Evolutionary conservation across 108 stramenopile species (phyloP), one percentile per base, ranked within the genome.

Genomic region (Skeletonema marinoi): DNA sequence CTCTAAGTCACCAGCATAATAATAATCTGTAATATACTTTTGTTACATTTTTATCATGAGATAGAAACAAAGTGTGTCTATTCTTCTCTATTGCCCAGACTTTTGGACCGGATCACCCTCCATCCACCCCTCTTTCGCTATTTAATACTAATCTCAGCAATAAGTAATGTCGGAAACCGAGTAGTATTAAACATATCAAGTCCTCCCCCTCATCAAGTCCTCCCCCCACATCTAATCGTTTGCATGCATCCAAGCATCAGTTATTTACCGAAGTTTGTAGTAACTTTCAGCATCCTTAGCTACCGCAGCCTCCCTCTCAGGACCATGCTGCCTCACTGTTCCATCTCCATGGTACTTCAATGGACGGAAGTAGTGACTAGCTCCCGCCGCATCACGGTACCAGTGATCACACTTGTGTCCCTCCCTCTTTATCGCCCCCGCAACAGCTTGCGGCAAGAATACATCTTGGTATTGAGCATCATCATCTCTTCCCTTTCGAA

Each of bases 341-440:
- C 90, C 96, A 78, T 89, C 90, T 10, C 96, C 96, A 75, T 96
- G 96, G 75, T 91, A 97, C 75, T 90, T 93, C 48, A 95, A 74
- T 5, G 94, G 96, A 33, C 94, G 85, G 62, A 90, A 90, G 77
- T 96, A 96, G 67, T 94, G 93, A 73, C 86, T 88, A 25, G 87
- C 81, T 62, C 93, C 92, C 16, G 91, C 80, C 61, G 58, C 75
- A 9, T 70, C 64, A 17, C 95, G 83, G 56, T 92, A 63, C 94
- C 94, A 95, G 32, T 90, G 89, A 51, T 86, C 86, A 62, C 94
- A 95, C 70, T 84, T 80, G 21, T 68, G 75, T 42, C 91, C 88
- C 61, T 96, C 82, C 70, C 68, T 75, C 76, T 89, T 87, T 31
- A 96, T 78, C 65, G 73, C 61, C 7, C 70, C 71, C 31, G 91